Percentiles rank a stretch among this genome's conserved stretches.
phyloP scores from a whole-genome alignment of 2,329 filamentous ascomycete genomes.

The Arthrocladium fulminans region DNA sequence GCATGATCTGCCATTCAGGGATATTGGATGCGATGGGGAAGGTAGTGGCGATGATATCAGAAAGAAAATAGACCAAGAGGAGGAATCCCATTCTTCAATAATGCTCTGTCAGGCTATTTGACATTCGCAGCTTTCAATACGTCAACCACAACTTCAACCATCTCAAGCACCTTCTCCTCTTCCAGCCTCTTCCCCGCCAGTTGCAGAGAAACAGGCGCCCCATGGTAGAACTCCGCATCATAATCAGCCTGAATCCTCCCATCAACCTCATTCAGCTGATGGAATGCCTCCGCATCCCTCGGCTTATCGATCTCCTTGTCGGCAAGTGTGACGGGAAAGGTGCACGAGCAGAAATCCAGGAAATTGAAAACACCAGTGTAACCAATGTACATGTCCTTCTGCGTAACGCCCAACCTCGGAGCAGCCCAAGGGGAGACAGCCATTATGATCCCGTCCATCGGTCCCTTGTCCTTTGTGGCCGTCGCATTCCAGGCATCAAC shows the following conservation, averaged over 20 bases:
- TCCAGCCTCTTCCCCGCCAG: slow-evolving; percentile 26
- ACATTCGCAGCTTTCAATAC: not conserved
- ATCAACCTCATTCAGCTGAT: slow-evolving; percentile 23
- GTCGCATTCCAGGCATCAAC: slow-evolving; percentile 30
- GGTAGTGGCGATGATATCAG: too few species aligned
- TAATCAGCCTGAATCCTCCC: slow-evolving; percentile 25
- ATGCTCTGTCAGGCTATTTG: too few species aligned
- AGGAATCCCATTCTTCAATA: too few species aligned
- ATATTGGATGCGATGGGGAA: too few species aligned
- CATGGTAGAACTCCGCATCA: slow-evolving; percentile 26
- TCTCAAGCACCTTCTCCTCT: slow-evolving; percentile 30
- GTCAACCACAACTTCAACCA: slow-evolving; percentile 26
- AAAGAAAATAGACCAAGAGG: too few species aligned
- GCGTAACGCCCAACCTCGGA: slow-evolving; percentile 25
- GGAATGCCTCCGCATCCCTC: slow-evolving; percentile 19
- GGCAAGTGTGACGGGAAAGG: slow-evolving; percentile 23
- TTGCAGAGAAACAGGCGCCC: slow-evolving; percentile 26
- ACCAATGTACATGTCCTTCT: slow-evolving; percentile 23
- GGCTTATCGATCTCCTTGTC: slow-evolving; percentile 18
- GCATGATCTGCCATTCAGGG: too few species aligned
- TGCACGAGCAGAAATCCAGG: slow-evolving; percentile 22
- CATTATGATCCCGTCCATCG: slow-evolving; percentile 30
- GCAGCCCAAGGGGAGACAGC: slow-evolving; percentile 29
- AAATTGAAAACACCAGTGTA: slow-evolving; percentile 25
- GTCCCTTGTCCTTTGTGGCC: slow-evolving; percentile 20